Evolutionary conservation across 2,329 filamentous ascomycete genomes (phyloP).

Genomic region (Canariomyces notabilis): DNA sequence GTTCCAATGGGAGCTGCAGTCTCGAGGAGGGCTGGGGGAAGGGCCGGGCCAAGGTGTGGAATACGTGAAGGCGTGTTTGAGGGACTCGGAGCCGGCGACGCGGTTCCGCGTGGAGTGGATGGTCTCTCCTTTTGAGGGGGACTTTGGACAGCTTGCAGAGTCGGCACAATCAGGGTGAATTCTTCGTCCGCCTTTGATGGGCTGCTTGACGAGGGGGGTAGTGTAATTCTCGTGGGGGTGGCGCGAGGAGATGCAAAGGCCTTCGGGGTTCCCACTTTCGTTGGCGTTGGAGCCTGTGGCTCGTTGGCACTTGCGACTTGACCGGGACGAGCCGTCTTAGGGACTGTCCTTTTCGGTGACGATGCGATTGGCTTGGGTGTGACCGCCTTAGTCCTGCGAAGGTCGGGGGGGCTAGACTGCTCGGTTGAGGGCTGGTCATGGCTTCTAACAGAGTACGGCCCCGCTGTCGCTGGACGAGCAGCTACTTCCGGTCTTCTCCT

Average conservation of each 20-base stretch:
- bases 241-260: constrained; percentile 35
- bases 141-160: constrained; percentile 30
- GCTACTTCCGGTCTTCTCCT: constrained; percentile 54
- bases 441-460: constrained; percentile 59
- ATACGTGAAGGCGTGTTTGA: constrained; percentile 28
- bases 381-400: constrained; percentile 39
- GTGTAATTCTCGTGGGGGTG: constrained; percentile 32
- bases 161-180: constrained; percentile 49
- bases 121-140: constrained; percentile 12
- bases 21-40: background rate
- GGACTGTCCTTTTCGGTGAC: constrained; percentile 48
- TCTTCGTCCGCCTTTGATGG: constrained; percentile 49
- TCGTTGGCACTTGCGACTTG: constrained; percentile 49
- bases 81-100: constrained; percentile 3
- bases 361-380: constrained; percentile 48
- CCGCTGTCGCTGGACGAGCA: constrained; percentile 58
- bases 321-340: constrained; percentile 40
- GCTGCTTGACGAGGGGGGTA: constrained; percentile 32
- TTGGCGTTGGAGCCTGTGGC: constrained; percentile 44
- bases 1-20: background rate
- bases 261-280: constrained; percentile 32
- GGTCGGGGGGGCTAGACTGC: constrained; percentile 43
- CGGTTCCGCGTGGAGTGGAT: constrained; percentile 6
- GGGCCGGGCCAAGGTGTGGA: background rate
- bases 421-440: constrained; percentile 40